Conservation (phyloP, 176 grass and related monocot species). For the Tillandsia leiboldiana region DNA sequence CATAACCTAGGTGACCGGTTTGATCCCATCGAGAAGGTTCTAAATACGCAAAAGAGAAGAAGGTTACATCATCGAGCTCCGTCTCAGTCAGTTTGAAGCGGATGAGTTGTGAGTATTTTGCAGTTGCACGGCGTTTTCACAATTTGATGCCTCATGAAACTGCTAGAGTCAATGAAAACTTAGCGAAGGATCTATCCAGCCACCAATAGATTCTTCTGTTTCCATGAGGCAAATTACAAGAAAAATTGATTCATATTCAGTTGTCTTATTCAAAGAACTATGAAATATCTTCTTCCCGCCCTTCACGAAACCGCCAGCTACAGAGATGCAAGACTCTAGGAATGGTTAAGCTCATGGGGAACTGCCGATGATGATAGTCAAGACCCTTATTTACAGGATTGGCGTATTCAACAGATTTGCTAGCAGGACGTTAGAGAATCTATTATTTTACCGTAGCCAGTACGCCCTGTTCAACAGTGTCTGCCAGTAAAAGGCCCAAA, state of each 20-base stretch:
- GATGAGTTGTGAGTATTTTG: too few species aligned
- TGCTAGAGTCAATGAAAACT: not conserved
- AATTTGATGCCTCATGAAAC: not conserved
- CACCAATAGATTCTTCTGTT: not conserved
- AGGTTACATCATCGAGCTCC: too few species aligned
- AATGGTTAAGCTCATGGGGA: conserved; percentile 3
- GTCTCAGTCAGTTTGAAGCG: too few species aligned
- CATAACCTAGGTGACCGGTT: too few species aligned
- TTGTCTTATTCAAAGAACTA: not conserved
- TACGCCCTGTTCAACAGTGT: too few species aligned
- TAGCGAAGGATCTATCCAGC: not conserved
- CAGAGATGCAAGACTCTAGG: not conserved
- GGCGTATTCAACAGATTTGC: not conserved
- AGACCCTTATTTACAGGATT: not conserved
- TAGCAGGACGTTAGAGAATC: too few species aligned
- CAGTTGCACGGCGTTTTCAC: too few species aligned
- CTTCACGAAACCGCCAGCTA: conserved; percentile 2
- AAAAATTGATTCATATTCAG: not conserved
- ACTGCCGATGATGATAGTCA: not conserved
- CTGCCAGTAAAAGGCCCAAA: too few species aligned
- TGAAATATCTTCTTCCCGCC: not conserved
- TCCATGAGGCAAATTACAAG: not conserved
- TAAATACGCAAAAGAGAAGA: too few species aligned
- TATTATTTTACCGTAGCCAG: too few species aligned
- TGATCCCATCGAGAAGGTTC: too few species aligned